Percentiles rank a stretch among this genome's conserved stretches.
phyloP scores from a whole-genome alignment of 2,329 filamentous ascomycete species.

The Claviceps pusilla region DNA sequence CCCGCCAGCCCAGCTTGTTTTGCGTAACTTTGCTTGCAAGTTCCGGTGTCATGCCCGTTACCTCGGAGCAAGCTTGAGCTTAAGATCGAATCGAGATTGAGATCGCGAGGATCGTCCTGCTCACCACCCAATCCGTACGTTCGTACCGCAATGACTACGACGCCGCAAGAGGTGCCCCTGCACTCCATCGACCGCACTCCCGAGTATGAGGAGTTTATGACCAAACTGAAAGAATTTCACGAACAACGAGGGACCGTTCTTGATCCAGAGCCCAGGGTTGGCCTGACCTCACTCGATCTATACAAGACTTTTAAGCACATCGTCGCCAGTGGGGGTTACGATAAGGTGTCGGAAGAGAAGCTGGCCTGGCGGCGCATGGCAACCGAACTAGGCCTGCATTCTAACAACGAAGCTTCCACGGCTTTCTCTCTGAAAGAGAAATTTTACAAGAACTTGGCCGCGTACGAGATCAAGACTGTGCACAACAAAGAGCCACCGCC shows the following conservation, averaged over 20 bases:
- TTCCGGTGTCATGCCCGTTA: neutral
- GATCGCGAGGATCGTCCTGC: neutral
- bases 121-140: neutral
- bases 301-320: constrained; percentile 66
- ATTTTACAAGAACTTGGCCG: constrained; percentile 80
- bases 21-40: constrained; percentile 1
- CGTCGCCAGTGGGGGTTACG: constrained; percentile 66
- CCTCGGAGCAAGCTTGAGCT: neutral
- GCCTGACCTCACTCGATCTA: constrained; percentile 60
- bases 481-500: constrained; percentile 72
- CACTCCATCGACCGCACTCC: constrained; percentile 42
- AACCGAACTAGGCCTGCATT: constrained; percentile 58
- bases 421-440: constrained; percentile 76
- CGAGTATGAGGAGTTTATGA: constrained; percentile 69
- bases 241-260: constrained; percentile 63
- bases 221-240: constrained; percentile 58
- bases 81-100: neutral
- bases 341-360: constrained; percentile 69
- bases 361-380: constrained; percentile 73
- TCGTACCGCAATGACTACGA: constrained; percentile 9
- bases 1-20: neutral
- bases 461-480: constrained; percentile 68
- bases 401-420: constrained; percentile 62
- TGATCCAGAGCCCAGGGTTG: constrained; percentile 69
- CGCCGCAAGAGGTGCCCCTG: constrained; percentile 22